Evolutionary conservation across 139 green algal species (phyloP), one percentile per base, ranked within the genome.

Genomic region (Zygnema circumcarinatum): DNA sequence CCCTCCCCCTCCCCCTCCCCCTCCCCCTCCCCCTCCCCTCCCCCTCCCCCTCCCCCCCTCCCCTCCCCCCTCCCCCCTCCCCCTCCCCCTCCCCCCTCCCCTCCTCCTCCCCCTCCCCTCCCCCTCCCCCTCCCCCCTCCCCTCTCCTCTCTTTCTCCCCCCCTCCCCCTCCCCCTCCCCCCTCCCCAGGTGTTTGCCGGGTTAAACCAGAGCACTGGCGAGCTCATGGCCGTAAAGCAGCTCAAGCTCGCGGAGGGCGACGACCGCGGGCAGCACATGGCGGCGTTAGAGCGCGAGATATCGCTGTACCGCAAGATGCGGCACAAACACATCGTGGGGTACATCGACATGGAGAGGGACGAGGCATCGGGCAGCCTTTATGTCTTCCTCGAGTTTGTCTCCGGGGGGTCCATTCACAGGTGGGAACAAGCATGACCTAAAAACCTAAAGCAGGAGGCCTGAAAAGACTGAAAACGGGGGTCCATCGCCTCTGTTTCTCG

Each of bases 281-380:
- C 56, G 21, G 42, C 38, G 0, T 38, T 90, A 31, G 52, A 89
- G 85, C 87, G 93, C 81, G 94, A 96, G 85, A 93, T 95, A 38
- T 81, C 89, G n/a, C 68, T 95, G 76, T 95, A 95, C 93, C 93
- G 94, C 88, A 89, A 91, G 53, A 91, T 96, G 36, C 78, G 81
- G 21, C 92, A 96, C 91, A 54, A 82, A 29, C 93, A 96, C 83
- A 93, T 96, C 47, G 94, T 96, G 36, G 92, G 90, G 36, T 96
- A 95, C 93, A 94, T 95, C 1, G 93, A 93, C 38, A 85, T 76
- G 76, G 56, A 90, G 88, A 38, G 39, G 16, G 88, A 90, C 38
- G 67, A 90, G 29, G 47, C 67, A n/a, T 79, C 72, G 33, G 53
- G 39, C 40, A 74, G 25, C 33, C 69, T 92, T 75, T 92, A 93